Percentiles rank a stretch among this genome's conserved stretches.
These are phyloP conservation scores for Phytophthora kernoviae DNA, from an alignment of 352 stramenopile genomes.

Conservation along the genomic window DNA sequence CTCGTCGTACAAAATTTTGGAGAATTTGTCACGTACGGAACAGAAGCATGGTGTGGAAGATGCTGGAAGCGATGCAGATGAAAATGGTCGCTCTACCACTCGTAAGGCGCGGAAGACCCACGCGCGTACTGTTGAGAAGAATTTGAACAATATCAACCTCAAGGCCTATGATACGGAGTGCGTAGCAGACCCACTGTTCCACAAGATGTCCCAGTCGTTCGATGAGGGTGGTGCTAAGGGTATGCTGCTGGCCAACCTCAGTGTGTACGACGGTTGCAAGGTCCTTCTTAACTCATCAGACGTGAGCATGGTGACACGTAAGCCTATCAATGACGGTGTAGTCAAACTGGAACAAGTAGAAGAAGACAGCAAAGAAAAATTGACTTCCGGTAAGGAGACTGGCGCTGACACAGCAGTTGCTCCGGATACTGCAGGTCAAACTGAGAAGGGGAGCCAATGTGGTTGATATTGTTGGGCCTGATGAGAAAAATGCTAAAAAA, in stretches of 20 bases:
- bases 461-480: background rate
- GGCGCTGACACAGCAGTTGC: conserved; percentile 5
- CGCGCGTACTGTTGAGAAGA: conserved; percentile 85
- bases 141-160: conserved; percentile 87
- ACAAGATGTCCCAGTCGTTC: conserved; percentile 93
- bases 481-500: conserved; percentile 1
- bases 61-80: conserved; percentile 32
- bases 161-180: conserved; percentile 89
- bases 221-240: conserved; percentile 92
- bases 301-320: conserved; percentile 66
- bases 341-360: conserved; percentile 23
- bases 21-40: conserved; percentile 94
- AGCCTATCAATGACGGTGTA: conserved; percentile 33
- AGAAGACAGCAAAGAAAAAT: conserved; percentile 5
- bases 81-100: conserved; percentile 28
- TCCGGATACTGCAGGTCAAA: too few species aligned
- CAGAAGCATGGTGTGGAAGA: conserved; percentile 50
- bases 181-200: conserved; percentile 90
- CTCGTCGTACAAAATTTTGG: conserved; percentile 97
- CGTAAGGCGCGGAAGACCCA: conserved; percentile 59
- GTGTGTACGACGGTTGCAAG: conserved; percentile 88
- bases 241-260: conserved; percentile 93
- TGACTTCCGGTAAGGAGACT: conserved; percentile 9
- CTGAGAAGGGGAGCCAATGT: conserved; percentile 2
- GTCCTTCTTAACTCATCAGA: conserved; percentile 84